Base-by-base conservation (phyloP, 2,329 filamentous ascomycete species). In the Talaromyces sp. region DNA sequence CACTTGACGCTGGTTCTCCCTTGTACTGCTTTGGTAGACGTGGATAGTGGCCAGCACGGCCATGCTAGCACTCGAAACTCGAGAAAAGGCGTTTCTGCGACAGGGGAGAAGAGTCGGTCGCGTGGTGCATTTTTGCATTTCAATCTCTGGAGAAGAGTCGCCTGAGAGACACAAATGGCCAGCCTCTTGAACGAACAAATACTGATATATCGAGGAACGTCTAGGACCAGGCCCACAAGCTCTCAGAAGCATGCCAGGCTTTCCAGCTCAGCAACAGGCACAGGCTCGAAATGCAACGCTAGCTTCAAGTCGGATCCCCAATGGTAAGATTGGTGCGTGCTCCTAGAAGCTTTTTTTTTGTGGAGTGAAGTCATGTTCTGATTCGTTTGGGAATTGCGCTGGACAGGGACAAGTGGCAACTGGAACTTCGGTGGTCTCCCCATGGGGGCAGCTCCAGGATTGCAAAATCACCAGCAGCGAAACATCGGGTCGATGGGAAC, bases 361-460 rank as follows among this genome's bases (percentile, higher is more conserved):
- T 56, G 31, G 34, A 52, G 23, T 56, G 14, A 44, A 42, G 44
- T 42, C 42, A 34, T 30, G 18, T 33, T 30, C 55, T 63, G 36
- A 63, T 18, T 64, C 42, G 4, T 27, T 4, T 51, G 40, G 59
- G 33, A 50, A 47, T 34, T 42, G 55, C 50, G 51, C 55, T 60
- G 27, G 69, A 55, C 72, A 81, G 84, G 83, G 58, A 81, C 78
- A 68, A 81, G 80, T 68, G 79, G 82, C 64, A 82, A 82, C 70
- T 86, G 84, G 84, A 83, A 81, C 56, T 85, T 85, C 70, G 82
- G 82, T 56, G 36, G 14, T 30, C 73, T 82, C 60, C 82, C 83
- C 51, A 79, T 83, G 70, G 81, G 81, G 57, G 82, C 80, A 65
- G 78, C 81, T 59, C 80, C 82, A 64, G 80, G 80, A 59, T 73